Evolutionary conservation across 2,329 filamentous ascomycete genomes (phyloP).

Genomic region (Aschersonia sp.): DNA sequence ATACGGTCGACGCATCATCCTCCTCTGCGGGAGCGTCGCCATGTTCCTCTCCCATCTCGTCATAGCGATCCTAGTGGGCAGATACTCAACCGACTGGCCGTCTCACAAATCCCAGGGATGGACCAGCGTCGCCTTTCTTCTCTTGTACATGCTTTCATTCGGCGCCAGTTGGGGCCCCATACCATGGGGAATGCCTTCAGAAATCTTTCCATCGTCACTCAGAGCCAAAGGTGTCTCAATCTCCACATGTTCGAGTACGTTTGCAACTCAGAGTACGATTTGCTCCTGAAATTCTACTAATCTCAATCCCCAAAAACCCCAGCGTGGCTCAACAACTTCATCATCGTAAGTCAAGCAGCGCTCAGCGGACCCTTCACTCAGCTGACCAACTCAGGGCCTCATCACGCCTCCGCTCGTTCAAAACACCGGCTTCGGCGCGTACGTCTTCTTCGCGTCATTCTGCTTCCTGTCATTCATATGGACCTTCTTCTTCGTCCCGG

Average conservation of each 20-base stretch:
- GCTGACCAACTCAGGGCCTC: slow-evolving; percentile 18
- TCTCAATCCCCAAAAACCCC: background rate
- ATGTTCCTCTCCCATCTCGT: slow-evolving; percentile 14
- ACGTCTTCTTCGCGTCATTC: slow-evolving; percentile 45
- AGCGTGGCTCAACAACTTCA: slow-evolving; percentile 49
- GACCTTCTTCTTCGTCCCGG: slow-evolving; percentile 39
- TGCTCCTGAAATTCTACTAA: background rate
- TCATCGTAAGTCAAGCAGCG: slow-evolving; percentile 21
- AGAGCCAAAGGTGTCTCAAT: slow-evolving; percentile 50
- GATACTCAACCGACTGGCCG: slow-evolving; percentile 10
- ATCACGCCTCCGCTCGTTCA: slow-evolving; percentile 45
- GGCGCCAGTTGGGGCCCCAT: slow-evolving; percentile 43
- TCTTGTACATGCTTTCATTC: slow-evolving; percentile 45
- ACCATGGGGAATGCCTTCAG: slow-evolving; percentile 31
- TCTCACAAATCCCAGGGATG: slow-evolving; percentile 12
- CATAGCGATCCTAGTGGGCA: slow-evolving; percentile 12
- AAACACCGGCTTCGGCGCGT: slow-evolving; percentile 32
- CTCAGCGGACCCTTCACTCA: background rate
- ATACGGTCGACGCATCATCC: slow-evolving; percentile 12
- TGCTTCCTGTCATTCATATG: slow-evolving; percentile 39
- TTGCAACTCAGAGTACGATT: too few relatives aligned
- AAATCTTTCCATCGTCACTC: slow-evolving; percentile 47
- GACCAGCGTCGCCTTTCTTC: slow-evolving; percentile 13
- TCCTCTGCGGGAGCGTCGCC: slow-evolving; percentile 11
- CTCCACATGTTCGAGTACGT: slow-evolving; percentile 34